Evolutionary conservation across 768 basidiomycete species (phyloP).

Genomic region (Kwoniella bestiolae): DNA sequence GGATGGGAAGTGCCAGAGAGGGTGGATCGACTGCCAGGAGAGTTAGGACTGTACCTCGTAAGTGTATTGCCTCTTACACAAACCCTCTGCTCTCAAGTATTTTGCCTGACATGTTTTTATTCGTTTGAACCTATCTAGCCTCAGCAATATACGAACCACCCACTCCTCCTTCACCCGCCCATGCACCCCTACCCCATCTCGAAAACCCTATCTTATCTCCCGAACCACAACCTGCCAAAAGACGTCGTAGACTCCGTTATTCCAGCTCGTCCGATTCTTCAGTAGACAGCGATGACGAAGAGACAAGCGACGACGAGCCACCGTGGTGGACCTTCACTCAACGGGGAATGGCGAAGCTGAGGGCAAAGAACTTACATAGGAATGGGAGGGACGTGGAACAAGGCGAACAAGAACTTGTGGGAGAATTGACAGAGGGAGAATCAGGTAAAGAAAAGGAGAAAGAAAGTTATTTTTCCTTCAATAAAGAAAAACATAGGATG

Average conservation of each 20-base stretch:
- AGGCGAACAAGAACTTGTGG: neutral
- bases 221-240: slow-evolving; percentile 25
- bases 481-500: slow-evolving; percentile 13
- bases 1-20: neutral
- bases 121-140: slow-evolving; percentile 20
- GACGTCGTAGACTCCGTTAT: slow-evolving; percentile 24
- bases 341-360: slow-evolving; percentile 43
- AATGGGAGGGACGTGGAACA: slow-evolving; percentile 18
- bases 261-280: slow-evolving; percentile 33
- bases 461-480: slow-evolving; percentile 2
- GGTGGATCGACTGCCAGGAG: slow-evolving; percentile 22
- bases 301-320: slow-evolving; percentile 36
- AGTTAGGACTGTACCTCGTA: slow-evolving; percentile 49
- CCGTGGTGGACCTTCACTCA: slow-evolving; percentile 51
- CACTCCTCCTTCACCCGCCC: slow-evolving; percentile 32
- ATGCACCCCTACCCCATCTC: slow-evolving; percentile 17
- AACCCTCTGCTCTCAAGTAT: neutral
- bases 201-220: neutral
- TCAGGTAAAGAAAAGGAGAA: slow-evolving; percentile 15
- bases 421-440: slow-evolving; percentile 13
- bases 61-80: slow-evolving; percentile 18
- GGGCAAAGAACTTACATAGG: slow-evolving; percentile 22
- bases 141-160: slow-evolving; percentile 43
- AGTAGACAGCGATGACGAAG: slow-evolving; percentile 22
- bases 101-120: neutral